phyloP scores from a whole-genome alignment of 2,329 filamentous ascomycete species.

The Colletotrichum kahawae region DNA sequence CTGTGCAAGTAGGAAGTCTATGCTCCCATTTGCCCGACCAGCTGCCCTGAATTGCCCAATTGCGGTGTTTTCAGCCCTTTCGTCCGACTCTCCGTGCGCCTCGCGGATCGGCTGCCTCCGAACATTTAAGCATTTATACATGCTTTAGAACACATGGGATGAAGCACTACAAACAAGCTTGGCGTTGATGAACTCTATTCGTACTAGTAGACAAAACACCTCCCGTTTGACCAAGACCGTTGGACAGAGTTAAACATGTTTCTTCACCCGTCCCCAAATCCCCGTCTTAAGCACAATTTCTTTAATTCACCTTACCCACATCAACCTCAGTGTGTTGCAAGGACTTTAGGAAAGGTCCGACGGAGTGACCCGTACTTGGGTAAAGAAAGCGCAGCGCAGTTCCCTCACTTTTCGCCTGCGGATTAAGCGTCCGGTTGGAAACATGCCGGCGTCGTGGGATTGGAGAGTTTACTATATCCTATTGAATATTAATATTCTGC shows the following conservation, averaged over 20 bases:
- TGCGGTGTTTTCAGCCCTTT: neutral
- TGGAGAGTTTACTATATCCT: neutral
- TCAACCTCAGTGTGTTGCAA: fast-evolving
- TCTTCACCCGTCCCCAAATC: neutral
- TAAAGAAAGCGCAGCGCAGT: neutral
- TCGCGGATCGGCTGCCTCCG: neutral
- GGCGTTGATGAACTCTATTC: neutral
- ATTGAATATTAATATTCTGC: neutral
- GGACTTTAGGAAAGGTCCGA: neutral
- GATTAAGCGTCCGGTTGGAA: neutral
- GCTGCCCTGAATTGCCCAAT: neutral
- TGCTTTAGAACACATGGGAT: neutral
- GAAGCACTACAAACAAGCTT: neutral
- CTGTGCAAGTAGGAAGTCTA: neutral
- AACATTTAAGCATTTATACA: neutral
- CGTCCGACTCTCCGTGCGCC: neutral
- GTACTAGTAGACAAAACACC: neutral
- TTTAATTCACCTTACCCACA: neutral
- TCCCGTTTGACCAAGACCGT: neutral
- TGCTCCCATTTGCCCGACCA: neutral
- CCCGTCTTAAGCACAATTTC: neutral
- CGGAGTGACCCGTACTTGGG: neutral
- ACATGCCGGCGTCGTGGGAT: neutral
- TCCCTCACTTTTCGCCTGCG: neutral
- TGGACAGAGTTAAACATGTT: neutral